These are phyloP conservation scores for Warburgia ugandensis DNA, from an alignment of 164 flowering plant genomes.

Conservation along the genomic window DNA sequence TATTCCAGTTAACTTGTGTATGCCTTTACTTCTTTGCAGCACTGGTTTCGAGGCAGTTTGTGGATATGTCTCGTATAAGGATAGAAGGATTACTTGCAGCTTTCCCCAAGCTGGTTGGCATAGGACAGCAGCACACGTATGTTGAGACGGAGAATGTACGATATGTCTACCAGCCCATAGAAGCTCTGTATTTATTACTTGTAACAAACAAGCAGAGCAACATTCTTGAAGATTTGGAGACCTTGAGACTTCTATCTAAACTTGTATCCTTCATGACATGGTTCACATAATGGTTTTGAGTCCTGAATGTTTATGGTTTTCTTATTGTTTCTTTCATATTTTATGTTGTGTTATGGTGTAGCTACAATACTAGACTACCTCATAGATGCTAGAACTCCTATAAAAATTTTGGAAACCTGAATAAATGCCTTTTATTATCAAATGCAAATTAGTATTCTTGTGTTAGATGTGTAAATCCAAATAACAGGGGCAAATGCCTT, in stretches of 20 bases:
- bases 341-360: too few species aligned
- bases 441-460: too few species aligned
- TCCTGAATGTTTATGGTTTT: too few species aligned
- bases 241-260: constrained; percentile 82
- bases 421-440: too few species aligned
- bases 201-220: constrained; percentile 98
- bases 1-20: too few species aligned
- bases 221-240: constrained; percentile 96
- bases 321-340: too few species aligned
- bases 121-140: constrained; percentile 94
- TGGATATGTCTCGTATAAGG: constrained; percentile 93
- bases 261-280: constrained; percentile 55
- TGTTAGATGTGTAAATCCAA: too few species aligned
- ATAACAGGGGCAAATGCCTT: too few species aligned
- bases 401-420: too few species aligned
- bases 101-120: constrained; percentile 93
- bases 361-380: too few species aligned
- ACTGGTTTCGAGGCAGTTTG: constrained; percentile 93
- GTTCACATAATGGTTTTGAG: too few species aligned
- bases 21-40: constrained; percentile 34
- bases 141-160: constrained; percentile 98
- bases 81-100: constrained; percentile 98
- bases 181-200: constrained; percentile 68
- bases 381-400: too few species aligned
- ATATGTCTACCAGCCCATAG: constrained; percentile 97